Evolutionary conservation across 805 yeast species (phyloP).

Genomic region (Metschnikowia continentalis): DNA sequence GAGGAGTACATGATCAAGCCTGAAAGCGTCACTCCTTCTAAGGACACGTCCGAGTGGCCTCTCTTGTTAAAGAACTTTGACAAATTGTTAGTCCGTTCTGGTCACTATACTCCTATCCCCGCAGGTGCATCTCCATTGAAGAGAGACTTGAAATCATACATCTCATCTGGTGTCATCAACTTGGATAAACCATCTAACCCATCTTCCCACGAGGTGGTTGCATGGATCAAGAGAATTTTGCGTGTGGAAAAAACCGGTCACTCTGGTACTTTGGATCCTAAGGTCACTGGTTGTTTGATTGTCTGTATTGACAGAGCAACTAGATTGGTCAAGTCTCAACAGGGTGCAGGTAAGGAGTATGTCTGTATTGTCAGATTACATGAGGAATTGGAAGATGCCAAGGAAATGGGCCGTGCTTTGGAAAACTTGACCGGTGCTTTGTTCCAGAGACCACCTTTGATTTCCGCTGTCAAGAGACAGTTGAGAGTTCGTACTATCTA

Average conservation of each 20-base stretch:
- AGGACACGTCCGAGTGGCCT: constrained; percentile 94
- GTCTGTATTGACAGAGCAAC: constrained; percentile 98
- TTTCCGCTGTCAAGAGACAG: constrained; percentile 98
- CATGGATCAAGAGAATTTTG: constrained; percentile 95
- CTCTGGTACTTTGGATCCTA: constrained; percentile 98
- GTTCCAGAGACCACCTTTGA: constrained; percentile 98
- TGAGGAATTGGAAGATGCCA: constrained; percentile 86
- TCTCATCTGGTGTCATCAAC: constrained; percentile 94
- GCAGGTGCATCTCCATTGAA: constrained; percentile 91
- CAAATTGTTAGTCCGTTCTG: constrained; percentile 88
- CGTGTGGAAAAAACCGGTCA: constrained; percentile 98
- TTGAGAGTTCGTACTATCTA: constrained; percentile 96
- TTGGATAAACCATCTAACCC: constrained; percentile 98
- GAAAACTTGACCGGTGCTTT: constrained; percentile 98
- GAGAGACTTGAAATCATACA: constrained; percentile 86
- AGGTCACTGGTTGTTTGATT: constrained; percentile 97
- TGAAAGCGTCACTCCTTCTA: constrained; percentile 69
- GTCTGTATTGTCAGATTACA: constrained; percentile 96
- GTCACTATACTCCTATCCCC: constrained; percentile 97
- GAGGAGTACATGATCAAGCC: constrained; percentile 84
- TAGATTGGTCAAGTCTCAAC: constrained; percentile 95
- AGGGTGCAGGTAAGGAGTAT: constrained; percentile 99
- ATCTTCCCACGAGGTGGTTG: constrained; percentile 98
- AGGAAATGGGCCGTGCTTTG: constrained; percentile 78
- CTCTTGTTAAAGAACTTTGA: constrained; percentile 89